Percentiles rank a stretch among this genome's conserved stretches.
Evolutionary conservation across 2,329 filamentous ascomycete species (phyloP).

Genomic region (Fusarium musae): DNA sequence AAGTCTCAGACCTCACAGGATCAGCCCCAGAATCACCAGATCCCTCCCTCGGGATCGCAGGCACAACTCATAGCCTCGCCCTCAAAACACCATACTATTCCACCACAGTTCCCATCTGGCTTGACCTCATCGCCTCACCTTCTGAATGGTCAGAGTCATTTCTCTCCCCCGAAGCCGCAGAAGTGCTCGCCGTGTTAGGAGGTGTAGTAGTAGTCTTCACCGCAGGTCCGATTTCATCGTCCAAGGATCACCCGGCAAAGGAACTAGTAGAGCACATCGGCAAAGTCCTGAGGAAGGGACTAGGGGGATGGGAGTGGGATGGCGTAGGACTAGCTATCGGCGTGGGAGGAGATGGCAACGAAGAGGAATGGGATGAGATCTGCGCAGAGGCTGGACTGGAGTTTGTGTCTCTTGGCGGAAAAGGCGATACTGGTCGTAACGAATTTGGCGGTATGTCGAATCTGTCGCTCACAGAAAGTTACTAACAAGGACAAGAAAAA

Average conservation of each 20-base stretch:
- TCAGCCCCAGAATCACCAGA: slow-evolving; percentile 51
- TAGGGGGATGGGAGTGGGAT: slow-evolving; percentile 73
- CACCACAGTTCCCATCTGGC: slow-evolving; percentile 71
- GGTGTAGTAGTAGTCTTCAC: slow-evolving; percentile 62
- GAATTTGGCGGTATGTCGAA: slow-evolving; percentile 66
- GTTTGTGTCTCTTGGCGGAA: slow-evolving; percentile 65
- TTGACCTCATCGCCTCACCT: slow-evolving; percentile 67
- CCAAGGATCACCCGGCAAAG: slow-evolving; percentile 43
- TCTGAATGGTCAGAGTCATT: slow-evolving; percentile 68
- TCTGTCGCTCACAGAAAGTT: not conserved
- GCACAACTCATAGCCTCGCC: slow-evolving; percentile 66
- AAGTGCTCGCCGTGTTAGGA: slow-evolving; percentile 70
- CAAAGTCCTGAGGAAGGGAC: slow-evolving; percentile 64
- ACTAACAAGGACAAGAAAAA: slow-evolving; percentile 58
- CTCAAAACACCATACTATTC: slow-evolving; percentile 71
- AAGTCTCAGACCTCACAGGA: slow-evolving; percentile 63
- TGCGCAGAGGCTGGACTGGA: slow-evolving; percentile 69
- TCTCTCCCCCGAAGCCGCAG: slow-evolving; percentile 68
- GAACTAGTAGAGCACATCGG: slow-evolving; percentile 64
- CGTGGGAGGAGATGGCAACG: slow-evolving; percentile 58
- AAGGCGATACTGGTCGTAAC: slow-evolving; percentile 57
- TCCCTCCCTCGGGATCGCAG: slow-evolving; percentile 60
- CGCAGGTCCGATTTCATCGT: slow-evolving; percentile 30
- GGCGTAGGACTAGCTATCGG: slow-evolving; percentile 70
- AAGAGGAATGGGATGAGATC: slow-evolving; percentile 71